Conservation (phyloP, 108 stramenopile species). For the Pseudonitzschia multistriata region DNA sequence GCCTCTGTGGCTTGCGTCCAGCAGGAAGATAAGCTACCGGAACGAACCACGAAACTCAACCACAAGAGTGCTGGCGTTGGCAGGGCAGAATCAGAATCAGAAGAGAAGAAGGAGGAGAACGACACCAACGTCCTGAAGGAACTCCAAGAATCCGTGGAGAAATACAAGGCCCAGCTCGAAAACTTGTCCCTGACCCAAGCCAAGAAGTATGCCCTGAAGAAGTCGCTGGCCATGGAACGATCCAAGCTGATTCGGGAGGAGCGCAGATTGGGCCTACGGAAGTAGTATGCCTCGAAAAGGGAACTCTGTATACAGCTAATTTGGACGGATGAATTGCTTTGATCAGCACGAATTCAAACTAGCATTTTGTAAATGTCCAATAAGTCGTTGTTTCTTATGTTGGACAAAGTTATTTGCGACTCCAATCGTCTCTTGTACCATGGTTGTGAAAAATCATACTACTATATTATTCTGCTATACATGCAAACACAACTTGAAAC, state of each 20-base stretch:
- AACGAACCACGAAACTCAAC: too few species aligned
- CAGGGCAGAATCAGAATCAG: neutral
- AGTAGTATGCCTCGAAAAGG: neutral
- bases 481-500: too few species aligned
- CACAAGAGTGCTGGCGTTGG: too few species aligned
- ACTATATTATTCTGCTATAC: too few species aligned
- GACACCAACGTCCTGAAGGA: neutral
- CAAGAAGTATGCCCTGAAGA: slow-evolving; percentile 46
- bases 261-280: slow-evolving; percentile 22
- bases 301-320: neutral
- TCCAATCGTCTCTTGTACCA: too few species aligned
- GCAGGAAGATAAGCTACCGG: too few species aligned
- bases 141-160: slow-evolving; percentile 18
- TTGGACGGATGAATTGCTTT: neutral
- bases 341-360: too few species aligned
- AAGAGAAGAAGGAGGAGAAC: neutral
- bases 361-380: too few species aligned
- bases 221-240: slow-evolving; percentile 43
- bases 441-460: too few species aligned
- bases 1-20: too few species aligned
- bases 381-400: too few species aligned
- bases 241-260: slow-evolving; percentile 45
- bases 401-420: too few species aligned
- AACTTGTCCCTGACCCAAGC: slow-evolving; percentile 35
- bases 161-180: slow-evolving; percentile 27